Evolutionary conservation across 2,329 filamentous ascomycete genomes (phyloP).

Genomic region (Fusarium nodosum): DNA sequence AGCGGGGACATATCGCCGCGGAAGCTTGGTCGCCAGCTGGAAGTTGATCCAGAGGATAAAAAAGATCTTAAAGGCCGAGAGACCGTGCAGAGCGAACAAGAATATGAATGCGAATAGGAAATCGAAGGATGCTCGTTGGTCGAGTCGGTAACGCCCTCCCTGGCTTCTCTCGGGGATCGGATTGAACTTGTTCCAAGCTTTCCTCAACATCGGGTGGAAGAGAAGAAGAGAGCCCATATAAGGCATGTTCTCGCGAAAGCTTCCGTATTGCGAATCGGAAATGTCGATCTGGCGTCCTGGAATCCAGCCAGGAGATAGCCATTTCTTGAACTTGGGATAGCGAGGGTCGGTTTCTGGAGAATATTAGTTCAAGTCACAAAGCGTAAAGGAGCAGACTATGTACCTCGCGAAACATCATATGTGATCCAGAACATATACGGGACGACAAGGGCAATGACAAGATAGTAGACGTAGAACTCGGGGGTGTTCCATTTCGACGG

Average conservation of each 20-base stretch:
- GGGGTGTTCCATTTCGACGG: constrained; percentile 85
- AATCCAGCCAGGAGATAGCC: constrained; percentile 89
- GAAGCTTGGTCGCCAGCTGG: constrained; percentile 78
- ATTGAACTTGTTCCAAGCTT: constrained; percentile 73
- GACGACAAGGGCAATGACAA: constrained; percentile 74
- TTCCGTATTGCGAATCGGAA: constrained; percentile 88
- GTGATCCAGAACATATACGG: constrained; percentile 94
- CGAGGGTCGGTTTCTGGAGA: constrained; percentile 80
- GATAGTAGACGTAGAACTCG: constrained; percentile 87
- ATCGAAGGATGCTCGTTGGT: constrained; percentile 85
- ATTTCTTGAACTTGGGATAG: constrained; percentile 78
- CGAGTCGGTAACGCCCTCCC: constrained; percentile 69
- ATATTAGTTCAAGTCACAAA: constrained; percentile 29
- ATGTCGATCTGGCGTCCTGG: constrained; percentile 92
- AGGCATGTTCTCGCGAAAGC: constrained; percentile 88
- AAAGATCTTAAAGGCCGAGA: constrained; percentile 86
- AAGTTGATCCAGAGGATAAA: constrained; percentile 86
- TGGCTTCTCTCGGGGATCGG: constrained; percentile 55
- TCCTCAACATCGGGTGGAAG: constrained; percentile 83
- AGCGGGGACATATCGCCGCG: constrained; percentile 76
- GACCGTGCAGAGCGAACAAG: constrained; percentile 82
- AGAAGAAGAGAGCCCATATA: constrained; percentile 80
- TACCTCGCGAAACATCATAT: constrained; percentile 86
- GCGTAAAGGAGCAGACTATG: constrained; percentile 45
- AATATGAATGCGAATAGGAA: constrained; percentile 84